Conservation (phyloP, 495 filamentous ascomycete genomes). For the Neurospora pannonica region DNA sequence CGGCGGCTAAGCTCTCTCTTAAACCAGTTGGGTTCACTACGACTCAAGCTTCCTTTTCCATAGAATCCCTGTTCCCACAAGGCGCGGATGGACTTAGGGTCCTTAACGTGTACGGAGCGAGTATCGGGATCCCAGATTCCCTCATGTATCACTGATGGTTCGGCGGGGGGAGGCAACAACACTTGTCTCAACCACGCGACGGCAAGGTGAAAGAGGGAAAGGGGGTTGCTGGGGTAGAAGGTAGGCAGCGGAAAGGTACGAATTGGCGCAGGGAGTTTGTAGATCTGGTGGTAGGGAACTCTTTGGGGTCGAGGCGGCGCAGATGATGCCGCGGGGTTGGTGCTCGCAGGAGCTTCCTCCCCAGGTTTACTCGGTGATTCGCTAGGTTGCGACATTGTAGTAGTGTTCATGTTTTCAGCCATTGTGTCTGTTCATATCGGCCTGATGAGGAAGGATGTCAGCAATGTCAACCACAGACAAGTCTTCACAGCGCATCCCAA, state of each 20-base stretch:
- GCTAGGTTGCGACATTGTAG: background rate
- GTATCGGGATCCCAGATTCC: constrained; percentile 72
- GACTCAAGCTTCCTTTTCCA: constrained; percentile 84
- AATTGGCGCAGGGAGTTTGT: constrained; percentile 72
- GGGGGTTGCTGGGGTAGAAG: constrained; percentile 84
- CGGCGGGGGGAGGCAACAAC: constrained; percentile 54
- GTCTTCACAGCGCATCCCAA: background rate
- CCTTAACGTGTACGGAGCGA: constrained; percentile 74
- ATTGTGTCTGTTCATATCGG: constrained; percentile 32
- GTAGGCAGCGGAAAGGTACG: constrained; percentile 70
- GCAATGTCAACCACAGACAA: background rate
- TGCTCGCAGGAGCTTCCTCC: background rate
- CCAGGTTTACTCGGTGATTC: background rate
- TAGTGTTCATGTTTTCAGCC: constrained; percentile 26
- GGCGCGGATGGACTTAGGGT: constrained; percentile 60
- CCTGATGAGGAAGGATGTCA: constrained; percentile 4
- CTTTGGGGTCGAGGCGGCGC: constrained; percentile 9
- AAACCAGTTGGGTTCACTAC: constrained; percentile 91
- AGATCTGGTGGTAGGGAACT: constrained; percentile 53
- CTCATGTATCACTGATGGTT: constrained; percentile 54
- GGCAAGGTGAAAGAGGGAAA: constrained; percentile 72
- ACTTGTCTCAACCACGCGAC: constrained; percentile 67
- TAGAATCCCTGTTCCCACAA: constrained; percentile 96
- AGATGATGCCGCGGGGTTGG: constrained; percentile 10
- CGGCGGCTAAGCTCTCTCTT: constrained; percentile 65